phyloP scores from a whole-genome alignment of 139 green algal genomes.

The Axilococcus clingmanii region DNA sequence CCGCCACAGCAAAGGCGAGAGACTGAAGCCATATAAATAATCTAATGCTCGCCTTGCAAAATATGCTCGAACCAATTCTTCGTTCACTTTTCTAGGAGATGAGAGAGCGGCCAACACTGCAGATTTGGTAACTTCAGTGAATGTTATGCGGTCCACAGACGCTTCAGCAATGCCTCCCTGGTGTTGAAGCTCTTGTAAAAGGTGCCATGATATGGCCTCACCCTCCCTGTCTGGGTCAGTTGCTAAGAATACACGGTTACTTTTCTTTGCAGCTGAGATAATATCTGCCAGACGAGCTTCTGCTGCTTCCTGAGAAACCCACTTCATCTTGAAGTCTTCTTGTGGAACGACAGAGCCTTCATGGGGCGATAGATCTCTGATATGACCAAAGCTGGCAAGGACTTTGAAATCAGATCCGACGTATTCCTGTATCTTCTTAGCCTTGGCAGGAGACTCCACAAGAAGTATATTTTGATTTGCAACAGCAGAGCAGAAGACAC shows the following conservation, averaged over 20 bases:
- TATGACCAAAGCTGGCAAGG: slow-evolving; percentile 84
- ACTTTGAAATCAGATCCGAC: slow-evolving; percentile 53
- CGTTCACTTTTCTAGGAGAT: slow-evolving; percentile 43
- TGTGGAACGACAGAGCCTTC: slow-evolving; percentile 49
- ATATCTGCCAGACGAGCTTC: slow-evolving; percentile 28
- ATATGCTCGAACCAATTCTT: slow-evolving; percentile 82
- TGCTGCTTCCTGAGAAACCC: slow-evolving; percentile 24
- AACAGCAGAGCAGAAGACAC: background rate
- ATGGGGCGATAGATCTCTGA: slow-evolving; percentile 69
- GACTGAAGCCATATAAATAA: slow-evolving; percentile 84
- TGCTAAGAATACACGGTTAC: slow-evolving; percentile 64
- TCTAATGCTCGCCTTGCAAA: slow-evolving; percentile 74
- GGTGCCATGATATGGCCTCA: slow-evolving; percentile 95
- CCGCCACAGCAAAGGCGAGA: slow-evolving; percentile 87
- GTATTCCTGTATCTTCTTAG: slow-evolving; percentile 82
- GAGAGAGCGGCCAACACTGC: slow-evolving; percentile 65
- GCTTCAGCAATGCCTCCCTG: background rate
- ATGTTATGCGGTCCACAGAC: slow-evolving; percentile 37
- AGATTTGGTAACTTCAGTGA: slow-evolving; percentile 68
- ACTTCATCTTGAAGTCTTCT: slow-evolving; percentile 38
- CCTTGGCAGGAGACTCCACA: slow-evolving; percentile 94
- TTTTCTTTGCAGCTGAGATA: slow-evolving; percentile 3
- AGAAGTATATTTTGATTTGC: slow-evolving; percentile 46
- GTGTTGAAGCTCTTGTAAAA: slow-evolving; percentile 64
- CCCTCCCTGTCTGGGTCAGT: slow-evolving; percentile 93